Evolutionary conservation across 140 eudicot species (phyloP).

Genomic region (Senecio squalidus): DNA sequence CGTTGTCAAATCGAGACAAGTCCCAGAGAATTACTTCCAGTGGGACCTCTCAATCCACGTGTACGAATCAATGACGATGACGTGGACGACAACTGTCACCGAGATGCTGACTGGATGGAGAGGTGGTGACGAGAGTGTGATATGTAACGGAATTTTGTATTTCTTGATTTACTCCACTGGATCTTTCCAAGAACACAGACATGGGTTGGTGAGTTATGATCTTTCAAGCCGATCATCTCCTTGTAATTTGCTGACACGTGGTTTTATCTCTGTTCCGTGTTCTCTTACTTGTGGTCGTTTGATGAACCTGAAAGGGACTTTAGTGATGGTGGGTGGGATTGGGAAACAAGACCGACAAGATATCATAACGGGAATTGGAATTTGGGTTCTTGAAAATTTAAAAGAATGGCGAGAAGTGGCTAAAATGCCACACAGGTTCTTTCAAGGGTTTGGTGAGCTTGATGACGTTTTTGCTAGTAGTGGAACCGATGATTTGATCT

Average conservation of each 20-base stretch:
- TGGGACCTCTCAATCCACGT: conserved; percentile 84
- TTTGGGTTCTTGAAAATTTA: conserved; percentile 60
- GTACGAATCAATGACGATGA: conserved; percentile 51
- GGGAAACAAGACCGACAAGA: conserved; percentile 80
- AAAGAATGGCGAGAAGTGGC: conserved; percentile 78
- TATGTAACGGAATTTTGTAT: conserved; percentile 68
- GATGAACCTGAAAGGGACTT: conserved; percentile 71
- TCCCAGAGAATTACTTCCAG: conserved; percentile 60
- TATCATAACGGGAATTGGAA: conserved; percentile 79
- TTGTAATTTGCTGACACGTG: conserved; percentile 39
- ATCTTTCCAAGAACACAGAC: conserved; percentile 53
- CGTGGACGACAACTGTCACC: conserved; percentile 50
- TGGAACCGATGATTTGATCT: conserved; percentile 74
- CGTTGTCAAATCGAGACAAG: conserved; percentile 69
- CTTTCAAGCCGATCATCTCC: conserved; percentile 32
- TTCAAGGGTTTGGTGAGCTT: conserved; percentile 92
- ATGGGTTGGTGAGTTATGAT: conserved; percentile 54
- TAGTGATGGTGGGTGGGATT: conserved; percentile 90
- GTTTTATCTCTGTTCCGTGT: conserved; percentile 59
- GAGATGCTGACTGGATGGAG: conserved; percentile 82
- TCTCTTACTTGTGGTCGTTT: conserved; percentile 86
- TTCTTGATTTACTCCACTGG: conserved; percentile 70
- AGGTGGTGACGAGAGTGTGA: conserved; percentile 86
- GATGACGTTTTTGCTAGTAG: conserved; percentile 96
- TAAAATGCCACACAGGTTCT: conserved; percentile 75